Evolutionary conservation across 495 filamentous ascomycete genomes (phyloP), one percentile per base, ranked within the genome.

Genomic region (Penicillium soppii): DNA sequence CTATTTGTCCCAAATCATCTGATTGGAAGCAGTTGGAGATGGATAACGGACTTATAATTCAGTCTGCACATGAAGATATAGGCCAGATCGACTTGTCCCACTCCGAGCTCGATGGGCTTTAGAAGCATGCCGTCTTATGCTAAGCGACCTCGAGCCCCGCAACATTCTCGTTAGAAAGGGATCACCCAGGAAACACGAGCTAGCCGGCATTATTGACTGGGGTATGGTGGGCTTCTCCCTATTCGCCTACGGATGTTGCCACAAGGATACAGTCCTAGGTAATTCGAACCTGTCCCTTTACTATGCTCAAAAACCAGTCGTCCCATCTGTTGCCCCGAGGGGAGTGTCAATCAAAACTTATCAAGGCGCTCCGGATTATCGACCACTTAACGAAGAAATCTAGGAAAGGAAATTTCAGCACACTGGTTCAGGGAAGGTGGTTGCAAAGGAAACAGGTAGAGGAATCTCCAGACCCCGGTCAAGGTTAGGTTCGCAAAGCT

Each of bases 301-400:
- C 5, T 6, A 6, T 32, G 26, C n/a, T 45, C n/a, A 7, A 45
- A 45, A 45, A 9, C 26, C 43, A 17, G 26, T 15, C 26, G 5
- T 45, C 43, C 25, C 26, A 45, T 45, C 43, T 45, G 22, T 33
- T 45, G 27, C 43, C 27, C 12, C 25, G 10, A 20, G 43, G 22
- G 16, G 43, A 29, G 26, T 45, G 25, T 25, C 43, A 45, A 8
- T 19, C 43, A 32, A 45, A 32, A 21, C 26, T 45, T 17, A 9
- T 45, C 43, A 45, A 45, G 26, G 43, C 43, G 17, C 43, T 45
- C 19, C 22, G 15, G 43, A 45, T 45, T 19, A 45, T 45, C 29
- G 22, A 45, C 29, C 15, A 32, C 25, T 29, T 25, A n/a, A 16
- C 1, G 12, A 45, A 27, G 26, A 25, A 21, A 13, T 43, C 21